Evolutionary conservation across 2,329 filamentous ascomycete species (phyloP).

Genomic region (Gaeumannomyces tritici): DNA sequence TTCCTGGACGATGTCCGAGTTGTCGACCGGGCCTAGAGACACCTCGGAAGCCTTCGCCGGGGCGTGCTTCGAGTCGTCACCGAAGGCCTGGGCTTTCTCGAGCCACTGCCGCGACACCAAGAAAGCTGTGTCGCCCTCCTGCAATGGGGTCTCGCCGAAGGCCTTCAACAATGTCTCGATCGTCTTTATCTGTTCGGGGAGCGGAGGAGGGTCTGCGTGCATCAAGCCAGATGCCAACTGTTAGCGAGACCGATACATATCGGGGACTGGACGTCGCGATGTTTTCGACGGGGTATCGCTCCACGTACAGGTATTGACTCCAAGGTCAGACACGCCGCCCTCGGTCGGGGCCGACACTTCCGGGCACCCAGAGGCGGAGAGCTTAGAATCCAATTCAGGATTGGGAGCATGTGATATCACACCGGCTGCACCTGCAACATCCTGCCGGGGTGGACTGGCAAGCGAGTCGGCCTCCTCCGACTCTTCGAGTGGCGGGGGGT

Average conservation of each 20-base stretch:
- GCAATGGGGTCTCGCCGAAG: slow-evolving; percentile 39
- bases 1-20: slow-evolving; percentile 67
- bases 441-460: not conserved
- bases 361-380: not conserved
- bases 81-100: slow-evolving; percentile 57
- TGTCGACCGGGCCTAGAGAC: slow-evolving; percentile 71
- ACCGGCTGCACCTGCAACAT: not conserved
- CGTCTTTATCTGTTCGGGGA: slow-evolving; percentile 57
- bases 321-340: not conserved
- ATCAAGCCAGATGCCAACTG: not conserved
- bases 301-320: not conserved
- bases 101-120: slow-evolving; percentile 77
- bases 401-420: not conserved
- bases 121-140: slow-evolving; percentile 67
- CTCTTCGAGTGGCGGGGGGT: slow-evolving; percentile 15
- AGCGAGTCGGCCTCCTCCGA: not conserved
- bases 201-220: slow-evolving; percentile 21
- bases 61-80: slow-evolving; percentile 44
- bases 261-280: not conserved
- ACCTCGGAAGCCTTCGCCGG: slow-evolving; percentile 52
- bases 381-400: not conserved
- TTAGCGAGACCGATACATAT: not conserved
- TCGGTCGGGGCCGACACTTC: not conserved
- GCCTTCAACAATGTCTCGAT: slow-evolving; percentile 54
- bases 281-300: not conserved